Evolutionary conservation across 805 yeast species (phyloP), one percentile per base, ranked within the genome.

Genomic region (Candida sonorensis): DNA sequence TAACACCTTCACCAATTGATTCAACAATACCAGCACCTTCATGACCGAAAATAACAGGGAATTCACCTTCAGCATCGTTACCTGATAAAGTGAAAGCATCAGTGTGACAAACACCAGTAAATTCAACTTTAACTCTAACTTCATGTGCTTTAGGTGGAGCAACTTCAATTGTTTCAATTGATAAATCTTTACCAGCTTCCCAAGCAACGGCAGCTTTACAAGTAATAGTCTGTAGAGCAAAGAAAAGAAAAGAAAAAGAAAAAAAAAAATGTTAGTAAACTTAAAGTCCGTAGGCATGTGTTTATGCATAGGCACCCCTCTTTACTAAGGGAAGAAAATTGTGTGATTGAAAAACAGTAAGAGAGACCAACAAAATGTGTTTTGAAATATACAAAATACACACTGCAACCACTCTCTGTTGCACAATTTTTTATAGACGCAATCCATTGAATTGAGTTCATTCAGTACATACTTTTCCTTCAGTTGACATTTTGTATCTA

Each of bases 11-110:
- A 52, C 99, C 99, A 26, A 92, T 72, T 32, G 86, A 74, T 67
- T 90, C 98, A 27, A 92, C 97, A 41, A 85, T 68, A 54, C 98
- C 99, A 24, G 97, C 95, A 63, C 97, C 96, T 63, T 92, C 99
- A 63, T 92, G 99, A 41, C 99, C 99, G 51, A 94, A 70, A 40
- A 92, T 66, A 13, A 78, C 81, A 12, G 97, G 97, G 74, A 87
- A 87, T 10, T 81, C 83, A 50, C 97, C 98, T 65, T 92, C 98
- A 34, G 97, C 92, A 61, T 92, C 99, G 36, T 67, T 72, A 38
- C 98, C 99, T 30, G 94, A 80, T 45, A 92, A 70, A 9, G 97
- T 90, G 69, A 81, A 92, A 24, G 97, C 97, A 59, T 92, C 99
- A 22, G 99, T 92, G 67, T 92, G 98, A 62, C 99, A 92, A 24